Percentiles rank a stretch among this genome's conserved stretches.
Conservation (phyloP, 1,284 basidiomycete genomes). For the Afroboletus lepidellus region DNA sequence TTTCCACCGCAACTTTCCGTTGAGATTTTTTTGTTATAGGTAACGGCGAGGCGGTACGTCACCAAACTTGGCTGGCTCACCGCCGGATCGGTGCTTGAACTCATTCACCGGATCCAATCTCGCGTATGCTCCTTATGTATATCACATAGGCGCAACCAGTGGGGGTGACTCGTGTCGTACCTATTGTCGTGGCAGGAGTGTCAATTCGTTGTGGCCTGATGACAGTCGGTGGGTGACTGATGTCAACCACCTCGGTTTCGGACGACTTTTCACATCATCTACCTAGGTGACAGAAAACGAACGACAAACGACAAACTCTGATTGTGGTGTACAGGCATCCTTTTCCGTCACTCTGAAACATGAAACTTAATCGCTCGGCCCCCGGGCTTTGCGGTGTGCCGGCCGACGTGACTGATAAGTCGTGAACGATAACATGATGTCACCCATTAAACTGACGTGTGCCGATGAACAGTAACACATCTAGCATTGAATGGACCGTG, state of each 20-base stretch:
- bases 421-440: constrained; percentile 1
- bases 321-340: not conserved
- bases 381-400: not conserved
- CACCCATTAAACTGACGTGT: not conserved
- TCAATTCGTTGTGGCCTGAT: not conserved
- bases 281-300: not conserved
- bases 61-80: constrained; percentile 11
- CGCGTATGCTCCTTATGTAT: not conserved
- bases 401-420: constrained; percentile 3
- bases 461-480: not conserved
- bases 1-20: constrained; percentile 5
- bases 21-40: constrained; percentile 8
- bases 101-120: constrained; percentile 12
- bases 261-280: not conserved
- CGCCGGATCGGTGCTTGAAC: constrained; percentile 11
- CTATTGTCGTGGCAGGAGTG: not conserved
- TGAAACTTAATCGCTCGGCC: constrained; percentile 6
- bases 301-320: not conserved
- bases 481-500: not conserved
- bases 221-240: not conserved
- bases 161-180: not conserved
- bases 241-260: not conserved
- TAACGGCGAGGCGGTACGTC: constrained; percentile 19
- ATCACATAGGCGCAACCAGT: not conserved
- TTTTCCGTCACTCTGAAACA: constrained; percentile 17